phyloP scores from a whole-genome alignment of 2,329 filamentous ascomycete species.

The Saccharata proteae region DNA sequence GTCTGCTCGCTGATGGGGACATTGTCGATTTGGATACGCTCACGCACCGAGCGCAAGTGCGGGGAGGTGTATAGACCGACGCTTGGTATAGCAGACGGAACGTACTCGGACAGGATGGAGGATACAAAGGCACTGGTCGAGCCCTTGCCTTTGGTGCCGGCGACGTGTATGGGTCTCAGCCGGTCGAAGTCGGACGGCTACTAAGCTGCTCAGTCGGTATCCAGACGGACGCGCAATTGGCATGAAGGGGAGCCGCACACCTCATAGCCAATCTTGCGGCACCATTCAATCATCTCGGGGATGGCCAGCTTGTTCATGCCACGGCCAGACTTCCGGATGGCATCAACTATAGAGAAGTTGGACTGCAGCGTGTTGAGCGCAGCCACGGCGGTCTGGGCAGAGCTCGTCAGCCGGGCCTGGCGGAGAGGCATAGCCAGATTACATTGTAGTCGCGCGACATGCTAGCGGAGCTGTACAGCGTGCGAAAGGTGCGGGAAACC shows the following conservation, averaged over 20 bases:
- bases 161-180: constrained; percentile 64
- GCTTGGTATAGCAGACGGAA: constrained; percentile 23
- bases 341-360: constrained; percentile 67
- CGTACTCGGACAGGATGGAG: constrained; percentile 58
- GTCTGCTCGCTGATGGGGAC: constrained; percentile 52
- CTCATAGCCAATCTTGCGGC: constrained; percentile 61
- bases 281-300: constrained; percentile 72
- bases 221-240: constrained; percentile 8
- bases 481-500: constrained; percentile 1
- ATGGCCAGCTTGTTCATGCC: constrained; percentile 64
- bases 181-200: constrained; percentile 50
- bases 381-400: constrained; percentile 50
- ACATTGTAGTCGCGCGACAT: constrained; percentile 12
- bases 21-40: constrained; percentile 74
- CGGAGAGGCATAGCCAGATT: background rate
- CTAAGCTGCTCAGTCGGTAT: constrained; percentile 7
- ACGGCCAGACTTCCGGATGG: constrained; percentile 61
- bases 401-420: background rate
- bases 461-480: constrained; percentile 2
- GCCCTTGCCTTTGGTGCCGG: constrained; percentile 90
- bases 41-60: constrained; percentile 70
- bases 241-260: constrained; percentile 33
- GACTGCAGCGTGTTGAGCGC: constrained; percentile 67
- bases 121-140: constrained; percentile 77
- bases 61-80: constrained; percentile 78